Evolutionary conservation across 192 early-diverging fungal genomes (phyloP).

Genomic region (Coemansia sp.): DNA sequence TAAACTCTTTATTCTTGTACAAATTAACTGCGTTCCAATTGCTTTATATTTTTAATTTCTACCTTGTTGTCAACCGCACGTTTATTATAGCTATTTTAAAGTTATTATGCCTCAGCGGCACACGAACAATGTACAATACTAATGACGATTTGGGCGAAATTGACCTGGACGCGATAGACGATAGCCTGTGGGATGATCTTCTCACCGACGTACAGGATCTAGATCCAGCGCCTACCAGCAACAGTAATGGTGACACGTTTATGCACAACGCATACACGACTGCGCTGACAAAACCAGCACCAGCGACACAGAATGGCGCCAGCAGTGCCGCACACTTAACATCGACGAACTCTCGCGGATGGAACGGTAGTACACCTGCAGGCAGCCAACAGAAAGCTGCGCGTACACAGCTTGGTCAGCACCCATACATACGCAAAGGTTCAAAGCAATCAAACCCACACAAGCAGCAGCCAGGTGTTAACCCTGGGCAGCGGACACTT

Average conservation of each 20-base stretch:
- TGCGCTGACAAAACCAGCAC: not conserved
- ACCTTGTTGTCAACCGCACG: not conserved
- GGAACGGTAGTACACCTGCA: not conserved
- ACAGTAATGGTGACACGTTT: not conserved
- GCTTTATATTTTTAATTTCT: constrained; percentile 1
- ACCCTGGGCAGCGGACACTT: constrained; percentile 35
- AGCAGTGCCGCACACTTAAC: not conserved
- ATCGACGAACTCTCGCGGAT: not conserved
- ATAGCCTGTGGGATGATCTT: constrained; percentile 35
- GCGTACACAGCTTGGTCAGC: not conserved
- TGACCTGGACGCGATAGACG: constrained; percentile 36
- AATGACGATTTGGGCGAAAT: constrained; percentile 32
- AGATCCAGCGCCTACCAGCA: constrained; percentile 4
- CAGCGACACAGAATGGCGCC: constrained; percentile 6
- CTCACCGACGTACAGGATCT: constrained; percentile 33
- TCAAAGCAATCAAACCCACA: not conserved
- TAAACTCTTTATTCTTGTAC: constrained; percentile 4
- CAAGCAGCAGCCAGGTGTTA: not conserved
- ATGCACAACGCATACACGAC: not conserved
- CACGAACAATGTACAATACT: constrained; percentile 8
- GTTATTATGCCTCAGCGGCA: constrained; percentile 7
- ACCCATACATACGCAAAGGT: not conserved
- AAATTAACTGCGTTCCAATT: not conserved
- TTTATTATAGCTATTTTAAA: not conserved
- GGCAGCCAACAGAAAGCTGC: not conserved